Conservation (phyloP, 768 basidiomycete genomes). For the Mycena vulgaris region DNA sequence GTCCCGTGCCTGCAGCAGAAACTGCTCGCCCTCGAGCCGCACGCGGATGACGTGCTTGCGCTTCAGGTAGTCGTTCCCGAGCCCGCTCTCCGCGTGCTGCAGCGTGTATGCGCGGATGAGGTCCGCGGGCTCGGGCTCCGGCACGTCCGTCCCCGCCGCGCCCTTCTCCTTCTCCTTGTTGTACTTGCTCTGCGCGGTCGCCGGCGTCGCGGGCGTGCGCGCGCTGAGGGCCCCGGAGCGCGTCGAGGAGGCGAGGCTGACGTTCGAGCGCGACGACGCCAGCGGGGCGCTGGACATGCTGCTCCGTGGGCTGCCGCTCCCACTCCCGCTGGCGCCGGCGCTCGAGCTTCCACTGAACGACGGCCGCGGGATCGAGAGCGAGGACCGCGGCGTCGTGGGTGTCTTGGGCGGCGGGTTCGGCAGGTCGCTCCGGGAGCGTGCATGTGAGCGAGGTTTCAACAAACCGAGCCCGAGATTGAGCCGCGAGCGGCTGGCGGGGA, state of each 20-base stretch:
- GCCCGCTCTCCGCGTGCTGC: slow-evolving; percentile 92
- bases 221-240: slow-evolving; percentile 28
- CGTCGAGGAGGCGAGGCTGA: slow-evolving; percentile 30
- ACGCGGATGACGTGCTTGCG: slow-evolving; percentile 94
- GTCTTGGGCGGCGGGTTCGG: slow-evolving; percentile 39
- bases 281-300: slow-evolving; percentile 7
- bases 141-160: slow-evolving; percentile 43
- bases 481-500: slow-evolving; percentile 52
- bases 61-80: slow-evolving; percentile 96
- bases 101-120: slow-evolving; percentile 83
- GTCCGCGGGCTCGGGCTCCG: slow-evolving; percentile 64
- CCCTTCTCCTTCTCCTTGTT: slow-evolving; percentile 11
- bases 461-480: slow-evolving; percentile 60
- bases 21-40: slow-evolving; percentile 95
- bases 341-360: slow-evolving; percentile 37
- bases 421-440: slow-evolving; percentile 58
- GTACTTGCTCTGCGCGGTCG: slow-evolving; percentile 30
- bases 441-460: slow-evolving; percentile 61
- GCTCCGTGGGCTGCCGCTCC: slow-evolving; percentile 17
- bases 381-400: slow-evolving; percentile 47
- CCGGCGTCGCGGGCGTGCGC: slow-evolving; percentile 34
- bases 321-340: slow-evolving; percentile 38
- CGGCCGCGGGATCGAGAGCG: slow-evolving; percentile 51
- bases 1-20: slow-evolving; percentile 90
- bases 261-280: slow-evolving; percentile 30